Evolutionary conservation across 257 asterid species (phyloP).

Genomic region (Penstemon eatonii): DNA sequence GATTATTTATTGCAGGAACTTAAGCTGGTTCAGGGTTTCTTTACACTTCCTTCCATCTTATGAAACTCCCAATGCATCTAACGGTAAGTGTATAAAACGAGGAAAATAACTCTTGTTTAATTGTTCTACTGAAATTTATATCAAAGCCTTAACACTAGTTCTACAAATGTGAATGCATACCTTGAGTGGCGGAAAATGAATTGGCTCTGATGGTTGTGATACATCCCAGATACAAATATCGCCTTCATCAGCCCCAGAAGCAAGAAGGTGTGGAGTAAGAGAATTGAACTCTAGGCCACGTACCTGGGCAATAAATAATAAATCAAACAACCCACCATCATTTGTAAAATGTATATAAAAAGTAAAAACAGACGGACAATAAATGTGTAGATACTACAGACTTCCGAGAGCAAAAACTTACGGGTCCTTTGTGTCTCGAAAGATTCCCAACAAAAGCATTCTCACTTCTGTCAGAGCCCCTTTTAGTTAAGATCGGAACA

Average conservation of each 20-base stretch:
- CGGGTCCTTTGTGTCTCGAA: constrained; percentile 89
- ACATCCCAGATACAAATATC: constrained; percentile 95
- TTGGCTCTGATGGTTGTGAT: constrained; percentile 72
- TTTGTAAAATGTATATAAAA: constrained; percentile 8
- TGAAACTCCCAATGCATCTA: not conserved
- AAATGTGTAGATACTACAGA: constrained; percentile 22
- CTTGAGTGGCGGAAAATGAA: constrained; percentile 84
- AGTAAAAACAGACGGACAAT: not conserved
- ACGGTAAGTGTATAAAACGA: not conserved
- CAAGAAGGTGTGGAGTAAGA: constrained; percentile 72
- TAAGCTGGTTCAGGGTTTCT: too few species aligned
- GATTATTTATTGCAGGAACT: too few species aligned
- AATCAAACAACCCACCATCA: constrained; percentile 23
- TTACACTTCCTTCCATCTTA: too few species aligned
- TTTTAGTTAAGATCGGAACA: constrained; percentile 48
- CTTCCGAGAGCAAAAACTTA: constrained; percentile 44
- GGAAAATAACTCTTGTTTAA: not conserved
- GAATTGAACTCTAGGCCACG: constrained; percentile 89
- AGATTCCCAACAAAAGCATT: constrained; percentile 65
- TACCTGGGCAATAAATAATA: constrained; percentile 50
- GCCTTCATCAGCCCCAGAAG: constrained; percentile 99
- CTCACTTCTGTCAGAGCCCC: constrained; percentile 55
- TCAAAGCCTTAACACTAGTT: constrained; percentile 15
- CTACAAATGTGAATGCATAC: constrained; percentile 38
- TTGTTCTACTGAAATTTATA: constrained; percentile 6